Evolutionary conservation across 345 rosid species (phyloP).

Genomic region (Toxicodendron radicans): DNA sequence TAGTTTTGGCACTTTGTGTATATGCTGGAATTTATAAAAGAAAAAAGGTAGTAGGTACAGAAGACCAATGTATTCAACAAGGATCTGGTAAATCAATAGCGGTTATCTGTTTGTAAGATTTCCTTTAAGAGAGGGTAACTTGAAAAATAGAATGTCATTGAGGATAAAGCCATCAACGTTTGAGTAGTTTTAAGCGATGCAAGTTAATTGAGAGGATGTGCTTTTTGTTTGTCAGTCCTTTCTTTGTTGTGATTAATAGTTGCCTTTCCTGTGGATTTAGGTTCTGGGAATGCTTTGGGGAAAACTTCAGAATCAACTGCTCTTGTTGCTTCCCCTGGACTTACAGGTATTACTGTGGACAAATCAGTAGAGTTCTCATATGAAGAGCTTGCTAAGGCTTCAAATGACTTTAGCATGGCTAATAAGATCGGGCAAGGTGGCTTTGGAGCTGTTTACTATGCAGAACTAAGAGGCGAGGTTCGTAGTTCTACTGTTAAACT

Average conservation of each 20-base stretch:
- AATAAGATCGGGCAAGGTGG: constrained; percentile 94
- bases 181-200: background rate
- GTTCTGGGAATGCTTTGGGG: constrained; percentile 15
- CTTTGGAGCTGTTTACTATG: constrained; percentile 85
- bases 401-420: constrained; percentile 70
- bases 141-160: background rate
- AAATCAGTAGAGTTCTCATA: constrained; percentile 86
- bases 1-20: constrained; percentile 19
- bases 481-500: constrained; percentile 19
- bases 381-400: constrained; percentile 88
- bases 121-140: background rate
- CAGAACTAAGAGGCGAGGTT: constrained; percentile 93
- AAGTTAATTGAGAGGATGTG: background rate
- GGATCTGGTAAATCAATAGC: constrained; percentile 21
- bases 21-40: constrained; percentile 28
- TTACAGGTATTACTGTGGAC: constrained; percentile 69
- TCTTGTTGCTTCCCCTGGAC: constrained; percentile 16
- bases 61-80: constrained; percentile 19
- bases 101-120: background rate
- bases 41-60: constrained; percentile 28
- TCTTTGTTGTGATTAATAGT: background rate
- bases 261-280: constrained; percentile 9
- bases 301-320: constrained; percentile 29
- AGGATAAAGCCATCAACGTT: background rate
- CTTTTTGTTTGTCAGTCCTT: background rate